Conservation (phyloP, 169 alveolate genomes). For the Cyclospora cayetanensis region DNA sequence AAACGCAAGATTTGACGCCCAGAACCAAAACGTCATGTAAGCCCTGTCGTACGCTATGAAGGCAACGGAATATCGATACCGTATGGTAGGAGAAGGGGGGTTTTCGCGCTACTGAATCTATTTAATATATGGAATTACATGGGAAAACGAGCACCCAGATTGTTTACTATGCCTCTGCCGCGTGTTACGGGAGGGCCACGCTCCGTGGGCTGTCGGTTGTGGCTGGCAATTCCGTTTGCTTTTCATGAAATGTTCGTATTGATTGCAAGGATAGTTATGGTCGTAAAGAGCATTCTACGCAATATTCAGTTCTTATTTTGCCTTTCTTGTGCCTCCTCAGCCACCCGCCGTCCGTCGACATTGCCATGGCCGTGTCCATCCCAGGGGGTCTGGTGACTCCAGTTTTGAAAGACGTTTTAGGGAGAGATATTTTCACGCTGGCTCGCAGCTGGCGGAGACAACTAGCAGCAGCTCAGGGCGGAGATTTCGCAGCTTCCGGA, state of each 20-base stretch:
- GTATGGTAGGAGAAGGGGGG: background rate
- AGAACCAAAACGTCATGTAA: conserved; percentile 58
- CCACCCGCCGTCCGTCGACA: conserved; percentile 67
- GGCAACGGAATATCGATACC: background rate
- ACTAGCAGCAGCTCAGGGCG: conserved; percentile 87
- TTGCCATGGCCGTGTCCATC: conserved; percentile 79
- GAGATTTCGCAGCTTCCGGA: conserved; percentile 83
- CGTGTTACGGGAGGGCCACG: too few relatives aligned
- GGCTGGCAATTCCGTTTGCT: background rate
- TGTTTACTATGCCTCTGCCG: too few relatives aligned
- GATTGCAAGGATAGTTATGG: too few relatives aligned
- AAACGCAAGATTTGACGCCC: conserved; percentile 74
- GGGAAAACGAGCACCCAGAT: too few relatives aligned
- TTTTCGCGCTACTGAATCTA: too few relatives aligned
- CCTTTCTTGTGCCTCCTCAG: background rate
- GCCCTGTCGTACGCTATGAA: too few relatives aligned
- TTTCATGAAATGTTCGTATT: too few relatives aligned
- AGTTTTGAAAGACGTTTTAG: conserved; percentile 71
- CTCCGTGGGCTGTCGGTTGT: too few relatives aligned
- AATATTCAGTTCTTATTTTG: background rate
- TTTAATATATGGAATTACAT: too few relatives aligned
- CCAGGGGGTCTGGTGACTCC: conserved; percentile 77
- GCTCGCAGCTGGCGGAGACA: conserved; percentile 79
- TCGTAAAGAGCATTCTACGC: too few relatives aligned
- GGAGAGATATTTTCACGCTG: conserved; percentile 71